Evolutionary conservation across 495 filamentous ascomycete genomes (phyloP).

Genomic region (Rhizodiscina lignyota): DNA sequence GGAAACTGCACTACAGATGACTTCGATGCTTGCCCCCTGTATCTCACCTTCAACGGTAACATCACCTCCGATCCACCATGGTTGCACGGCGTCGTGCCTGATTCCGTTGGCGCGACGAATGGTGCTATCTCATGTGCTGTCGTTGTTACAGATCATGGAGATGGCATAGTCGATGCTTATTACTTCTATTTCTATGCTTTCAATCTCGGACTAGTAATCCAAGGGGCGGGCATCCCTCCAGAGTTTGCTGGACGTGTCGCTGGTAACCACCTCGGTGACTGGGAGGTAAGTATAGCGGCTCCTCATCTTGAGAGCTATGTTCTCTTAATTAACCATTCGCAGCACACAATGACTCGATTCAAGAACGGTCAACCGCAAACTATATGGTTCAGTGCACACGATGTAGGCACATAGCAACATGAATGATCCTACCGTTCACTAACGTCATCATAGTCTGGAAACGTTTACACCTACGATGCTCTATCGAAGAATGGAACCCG

Average conservation of each 20-base stretch:
- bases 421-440: no score
- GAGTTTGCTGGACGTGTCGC: no score
- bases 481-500: no score
- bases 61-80: constrained; percentile 34
- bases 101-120: constrained; percentile 28
- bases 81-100: constrained; percentile 28
- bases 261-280: constrained; percentile 41
- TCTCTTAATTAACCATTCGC: no score
- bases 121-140: constrained; percentile 31
- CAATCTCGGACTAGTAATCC: constrained; percentile 25
- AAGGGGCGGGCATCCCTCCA: not conserved
- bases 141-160: constrained; percentile 40
- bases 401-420: no score
- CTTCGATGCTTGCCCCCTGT: no score
- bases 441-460: no score
- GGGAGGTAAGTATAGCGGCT: no score
- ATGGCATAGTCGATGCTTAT: constrained; percentile 41
- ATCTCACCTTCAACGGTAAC: constrained; percentile 40
- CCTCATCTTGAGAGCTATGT: no score
- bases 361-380: constrained; percentile 35
- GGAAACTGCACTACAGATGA: no score
- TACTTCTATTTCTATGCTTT: constrained; percentile 57
- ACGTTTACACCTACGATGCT: no score
- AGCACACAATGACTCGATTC: constrained; percentile 55
- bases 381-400: constrained; percentile 49